These are phyloP conservation scores for Aureobasidium leucospermi DNA, from an alignment of 2,329 filamentous ascomycete species.

Conservation along the genomic window DNA sequence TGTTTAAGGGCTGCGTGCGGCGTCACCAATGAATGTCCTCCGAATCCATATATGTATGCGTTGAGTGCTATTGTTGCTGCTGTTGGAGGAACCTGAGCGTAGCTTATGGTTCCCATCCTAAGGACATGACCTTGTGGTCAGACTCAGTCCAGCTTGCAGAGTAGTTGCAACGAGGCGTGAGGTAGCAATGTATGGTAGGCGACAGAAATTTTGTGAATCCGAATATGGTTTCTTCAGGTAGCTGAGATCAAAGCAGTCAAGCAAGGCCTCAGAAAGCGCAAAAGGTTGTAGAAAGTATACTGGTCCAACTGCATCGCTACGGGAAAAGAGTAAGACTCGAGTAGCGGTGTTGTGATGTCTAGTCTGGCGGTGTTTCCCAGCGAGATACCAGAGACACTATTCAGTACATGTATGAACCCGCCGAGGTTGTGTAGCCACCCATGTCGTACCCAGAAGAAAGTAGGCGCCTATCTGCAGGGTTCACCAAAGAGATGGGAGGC, in stretches of 20 bases:
- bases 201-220: too few relatives aligned
- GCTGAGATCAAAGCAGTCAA: neutral
- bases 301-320: neutral
- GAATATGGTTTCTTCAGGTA: neutral
- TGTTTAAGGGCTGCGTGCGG: slow-evolving; percentile 42
- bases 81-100: slow-evolving; percentile 29
- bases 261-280: neutral
- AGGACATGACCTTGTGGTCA: neutral
- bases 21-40: slow-evolving; percentile 43
- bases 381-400: neutral
- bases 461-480: slow-evolving; percentile 10
- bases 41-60: slow-evolving; percentile 44
- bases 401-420: slow-evolving; percentile 7
- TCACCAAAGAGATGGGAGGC: neutral
- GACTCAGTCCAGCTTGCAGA: neutral
- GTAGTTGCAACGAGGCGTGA: neutral
- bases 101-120: slow-evolving; percentile 29
- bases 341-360: slow-evolving; percentile 1
- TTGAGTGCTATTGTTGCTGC: slow-evolving; percentile 37
- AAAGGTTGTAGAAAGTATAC: neutral
- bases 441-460: slow-evolving; percentile 11
- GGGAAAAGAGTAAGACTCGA: neutral
- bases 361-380: neutral
- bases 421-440: slow-evolving; percentile 12
- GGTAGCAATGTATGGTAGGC: too few relatives aligned